Conservation (phyloP, 768 basidiomycete species). For the Lactarius trivialis region DNA sequence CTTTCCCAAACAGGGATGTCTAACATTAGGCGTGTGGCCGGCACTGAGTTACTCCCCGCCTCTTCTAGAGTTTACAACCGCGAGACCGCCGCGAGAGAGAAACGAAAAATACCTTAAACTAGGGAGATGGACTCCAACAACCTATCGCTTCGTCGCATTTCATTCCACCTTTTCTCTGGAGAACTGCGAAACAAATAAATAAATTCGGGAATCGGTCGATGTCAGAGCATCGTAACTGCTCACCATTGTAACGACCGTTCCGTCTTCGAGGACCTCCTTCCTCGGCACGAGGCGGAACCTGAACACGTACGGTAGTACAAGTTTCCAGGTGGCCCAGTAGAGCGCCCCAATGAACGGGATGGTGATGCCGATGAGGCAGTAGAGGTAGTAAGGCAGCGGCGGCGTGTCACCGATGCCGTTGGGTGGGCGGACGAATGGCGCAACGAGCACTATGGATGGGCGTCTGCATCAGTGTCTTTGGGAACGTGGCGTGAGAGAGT, state of each 20-base stretch:
- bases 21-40: background rate
- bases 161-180: slow-evolving; percentile 10
- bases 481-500: background rate
- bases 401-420: slow-evolving; percentile 54
- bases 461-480: background rate
- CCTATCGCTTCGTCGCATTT: background rate
- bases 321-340: slow-evolving; percentile 52
- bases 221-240: slow-evolving; percentile 21
- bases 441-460: slow-evolving; percentile 40
- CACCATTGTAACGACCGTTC: slow-evolving; percentile 49
- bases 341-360: slow-evolving; percentile 41
- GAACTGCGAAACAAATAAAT: background rate
- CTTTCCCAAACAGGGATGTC: too few species aligned
- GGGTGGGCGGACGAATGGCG: slow-evolving; percentile 49
- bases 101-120: background rate
- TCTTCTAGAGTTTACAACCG: background rate
- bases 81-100: background rate
- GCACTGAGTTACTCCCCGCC: background rate
- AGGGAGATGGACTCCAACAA: background rate
- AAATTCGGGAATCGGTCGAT: background rate
- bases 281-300: slow-evolving; percentile 41
- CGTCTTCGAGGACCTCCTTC: slow-evolving; percentile 46
- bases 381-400: slow-evolving; percentile 55
- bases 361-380: slow-evolving; percentile 48
- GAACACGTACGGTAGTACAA: slow-evolving; percentile 43